Evolutionary conservation across 345 rosid genomes (phyloP).

Genomic region (Raphanus raphanistrum): DNA sequence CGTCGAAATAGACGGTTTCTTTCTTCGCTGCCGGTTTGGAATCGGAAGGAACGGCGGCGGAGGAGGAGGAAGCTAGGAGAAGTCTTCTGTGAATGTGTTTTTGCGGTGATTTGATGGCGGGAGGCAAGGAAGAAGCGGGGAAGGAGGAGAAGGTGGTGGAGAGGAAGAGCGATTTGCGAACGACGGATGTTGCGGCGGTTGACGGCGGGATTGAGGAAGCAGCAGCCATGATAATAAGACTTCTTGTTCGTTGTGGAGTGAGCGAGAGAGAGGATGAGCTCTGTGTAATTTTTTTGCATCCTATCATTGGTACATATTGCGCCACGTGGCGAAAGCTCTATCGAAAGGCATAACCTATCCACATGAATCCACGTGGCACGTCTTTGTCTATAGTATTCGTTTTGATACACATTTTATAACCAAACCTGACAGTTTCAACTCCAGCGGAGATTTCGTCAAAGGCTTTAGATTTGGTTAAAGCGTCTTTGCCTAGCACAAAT

Average conservation of each 20-base stretch:
- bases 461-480: constrained; percentile 62
- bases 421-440: constrained; percentile 55
- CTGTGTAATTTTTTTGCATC: not conserved
- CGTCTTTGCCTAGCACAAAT: constrained; percentile 68
- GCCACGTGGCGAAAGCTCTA: constrained; percentile 32
- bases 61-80: constrained; percentile 31
- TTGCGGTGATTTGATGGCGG: constrained; percentile 51
- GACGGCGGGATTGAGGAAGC: constrained; percentile 29
- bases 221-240: constrained; percentile 30
- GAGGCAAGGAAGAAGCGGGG: constrained; percentile 13
- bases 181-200: constrained; percentile 19
- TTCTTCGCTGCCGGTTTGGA: constrained; percentile 40
- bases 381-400: not conserved
- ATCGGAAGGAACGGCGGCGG: constrained; percentile 29
- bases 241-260: not conserved
- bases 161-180: constrained; percentile 22
- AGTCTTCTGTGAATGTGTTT: constrained; percentile 36
- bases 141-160: constrained; percentile 27
- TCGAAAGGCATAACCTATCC: constrained; percentile 16
- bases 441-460: constrained; percentile 67
- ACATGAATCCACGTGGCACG: not conserved
- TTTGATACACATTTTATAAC: constrained; percentile 7
- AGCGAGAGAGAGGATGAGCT: not conserved
- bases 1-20: constrained; percentile 80
- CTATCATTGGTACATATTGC: not conserved